These are phyloP conservation scores for Lachnellula arida DNA, from an alignment of 2,329 filamentous ascomycete species.

Conservation along the genomic window DNA sequence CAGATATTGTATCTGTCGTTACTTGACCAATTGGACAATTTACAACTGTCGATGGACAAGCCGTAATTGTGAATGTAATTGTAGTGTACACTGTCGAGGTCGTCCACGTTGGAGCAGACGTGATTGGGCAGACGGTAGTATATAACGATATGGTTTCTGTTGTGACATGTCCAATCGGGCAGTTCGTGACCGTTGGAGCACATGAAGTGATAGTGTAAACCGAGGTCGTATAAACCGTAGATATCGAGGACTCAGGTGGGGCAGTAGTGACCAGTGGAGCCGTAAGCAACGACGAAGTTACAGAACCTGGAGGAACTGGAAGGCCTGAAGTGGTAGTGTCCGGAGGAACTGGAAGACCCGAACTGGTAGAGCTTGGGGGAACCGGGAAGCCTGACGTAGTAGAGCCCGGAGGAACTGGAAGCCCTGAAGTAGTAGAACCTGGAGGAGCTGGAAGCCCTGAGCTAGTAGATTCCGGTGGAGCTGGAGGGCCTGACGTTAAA, in stretches of 20 bases:
- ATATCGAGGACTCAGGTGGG: neutral
- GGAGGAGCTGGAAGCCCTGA: slow-evolving; percentile 25
- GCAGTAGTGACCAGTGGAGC: neutral
- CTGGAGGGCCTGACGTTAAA: neutral
- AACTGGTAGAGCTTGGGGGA: neutral
- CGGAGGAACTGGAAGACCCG: neutral
- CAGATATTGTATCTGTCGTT: slow-evolving; percentile 28
- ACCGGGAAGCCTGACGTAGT: neutral
- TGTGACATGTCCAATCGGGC: neutral
- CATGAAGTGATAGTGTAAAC: neutral
- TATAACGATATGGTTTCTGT: neutral
- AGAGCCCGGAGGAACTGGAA: neutral
- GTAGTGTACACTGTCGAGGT: slow-evolving; percentile 14
- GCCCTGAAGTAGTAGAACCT: neutral
- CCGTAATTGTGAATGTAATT: slow-evolving; percentile 8
- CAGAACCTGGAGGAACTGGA: neutral
- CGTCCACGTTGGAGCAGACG: neutral
- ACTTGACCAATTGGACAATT: slow-evolving; percentile 20
- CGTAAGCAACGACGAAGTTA: neutral
- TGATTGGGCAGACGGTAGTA: slow-evolving; percentile 6
- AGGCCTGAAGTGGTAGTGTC: neutral
- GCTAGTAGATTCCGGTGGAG: neutral
- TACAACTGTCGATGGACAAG: slow-evolving; percentile 4
- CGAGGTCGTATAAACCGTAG: neutral
- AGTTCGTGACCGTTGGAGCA: neutral